Base-by-base conservation (phyloP, 345 rosid species). In the Gynandropsis gynandra region DNA sequence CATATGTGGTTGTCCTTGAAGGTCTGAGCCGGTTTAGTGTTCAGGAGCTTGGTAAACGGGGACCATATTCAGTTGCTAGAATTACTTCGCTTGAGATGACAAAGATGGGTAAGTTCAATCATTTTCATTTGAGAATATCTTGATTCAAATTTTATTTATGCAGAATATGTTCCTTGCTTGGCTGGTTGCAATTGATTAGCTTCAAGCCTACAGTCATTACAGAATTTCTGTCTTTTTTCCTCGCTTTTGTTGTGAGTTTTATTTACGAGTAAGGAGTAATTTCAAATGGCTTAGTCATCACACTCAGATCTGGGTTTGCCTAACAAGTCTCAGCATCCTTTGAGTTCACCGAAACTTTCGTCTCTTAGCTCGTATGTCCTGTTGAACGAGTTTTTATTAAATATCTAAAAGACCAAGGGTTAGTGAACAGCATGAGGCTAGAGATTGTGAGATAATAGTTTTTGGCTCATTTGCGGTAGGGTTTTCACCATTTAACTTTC, bases 1-100 rank as follows among this genome's bases (percentile, higher is more conserved):
- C 98, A 0, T 92, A 92, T 70, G 85, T 81, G 54, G 98, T 92
- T 53, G 95, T 92, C 43, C 98, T 92, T 38, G 98, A 92, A 79
- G 98, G 98, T 48, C 66, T 92, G 64, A 80, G 96, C 74, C 76
- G 98, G 60, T 92, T 92, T 74, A 87, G 74, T 52, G 93, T 92
- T 55, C 90, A 87, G 56, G 98, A 92, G 66, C 87, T 85, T 65
- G 85, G 85, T 54, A 87, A 84, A 52, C 77, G 90, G 69, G 98
- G 98, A 52, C 78, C 80, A 17, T 87, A 92, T 61, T 85, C 83
- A 63, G 79, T 82, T 68, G 98, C 97, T 27, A 71, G 85, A 52
- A 77, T 92, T 68, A 77, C 94, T 68, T 68, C 98, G 3, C 84
- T 92, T 44, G 97, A 92, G 72, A 87, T 85, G 95, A 76, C 93